Evolutionary conservation across 2,329 filamentous ascomycete species (phyloP), one percentile per base, ranked within the genome.

Genomic region (Exophiala sp.): DNA sequence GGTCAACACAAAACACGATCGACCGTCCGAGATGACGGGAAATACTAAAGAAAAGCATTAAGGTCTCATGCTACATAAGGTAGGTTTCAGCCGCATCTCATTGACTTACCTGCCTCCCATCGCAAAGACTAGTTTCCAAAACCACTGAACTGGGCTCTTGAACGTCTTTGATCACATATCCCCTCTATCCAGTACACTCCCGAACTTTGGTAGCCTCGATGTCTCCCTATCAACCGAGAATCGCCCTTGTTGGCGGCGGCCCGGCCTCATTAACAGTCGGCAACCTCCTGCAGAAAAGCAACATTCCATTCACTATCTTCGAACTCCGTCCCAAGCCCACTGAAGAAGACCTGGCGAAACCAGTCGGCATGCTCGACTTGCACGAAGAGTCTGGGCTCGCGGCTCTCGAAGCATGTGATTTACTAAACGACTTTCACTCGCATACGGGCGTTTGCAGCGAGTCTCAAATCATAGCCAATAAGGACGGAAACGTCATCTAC

Each of bases 201-300:
- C 16, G 16, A 18, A 3, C 16, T 18, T 18, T 18, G 16, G 16
- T 18, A 18, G 16, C 16, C 16, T 18, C 16, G 16, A 43, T 43
- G 41, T 36, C 29, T 8, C 4, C 41, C 21, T 47, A 11, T 11
- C 33, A 47, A 35, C 65, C 63, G 14, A 65, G 63, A 41, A 71
- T 72, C 32, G 70, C 69, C 34, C 71, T 73, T 35, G 62, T 73
- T 39, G 71, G 71, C 21, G 69, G 63, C 18, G 71, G 72, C 3
- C 72, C 70, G n/a, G 68, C 68, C 5, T 66, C 66, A 3, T 47
- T 66, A 3, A 64, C 63, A 1, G 52, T 68, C 7, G 63, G 54
- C 33, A 54, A 58, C 10, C 50, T 68, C 5, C 62, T 68, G 0
- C 54, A 65, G 24, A 52, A 57, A 21, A 48, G 48, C 41, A 24